Base-by-base conservation (phyloP, 2,329 filamentous ascomycete genomes). In the Fusarium annulatum region DNA sequence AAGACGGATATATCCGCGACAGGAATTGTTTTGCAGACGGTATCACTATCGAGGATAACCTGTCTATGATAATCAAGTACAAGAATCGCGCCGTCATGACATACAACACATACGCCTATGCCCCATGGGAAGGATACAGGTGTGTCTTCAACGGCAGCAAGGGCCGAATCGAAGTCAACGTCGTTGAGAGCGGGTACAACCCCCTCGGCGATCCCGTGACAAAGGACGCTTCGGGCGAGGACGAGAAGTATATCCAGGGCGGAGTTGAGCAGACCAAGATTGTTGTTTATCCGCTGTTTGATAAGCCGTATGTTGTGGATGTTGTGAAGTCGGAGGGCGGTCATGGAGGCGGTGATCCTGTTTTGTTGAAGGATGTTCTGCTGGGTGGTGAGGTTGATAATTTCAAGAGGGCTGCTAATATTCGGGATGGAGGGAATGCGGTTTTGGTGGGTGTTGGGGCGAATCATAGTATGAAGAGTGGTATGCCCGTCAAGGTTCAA, bases 21-120 rank as follows among this genome's bases (percentile, higher is more conserved):
- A 88, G 90, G 76, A 90, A 86, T 72, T 88, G 90, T 7, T 91
- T 91, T 58, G 85, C 87, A 0, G 89, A 91, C 67, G 89, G 88
- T 1, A 90, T 91, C 61, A 90, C 84, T 65, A 91, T 91, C 67
- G 89, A 91, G 78, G 89, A 91, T 74, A 91, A 89, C 4, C 88
- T 91, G 83, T 88, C 84, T 41, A 81, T 91, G 61, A 82, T 91
- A 57, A 87, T 91, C 38, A 83, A 86, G 67, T 91, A 91, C 75
- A 82, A 83, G 45, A 88, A 85, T 57, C 86, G 88, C 12, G 86
- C 88, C 0, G 86, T 89, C 33, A 81, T 91, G 81, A 90, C 89
- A 1, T 91, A 91, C 77, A 77, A 88, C 83, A 62, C 81, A 85
- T 61, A 88, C 84, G 89, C 89, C 1, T 91, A 91, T 64, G 88